Evolutionary conservation across 345 rosid genomes (phyloP), one percentile per base, ranked within the genome.

Genomic region (Aquilaria malaccensis): DNA sequence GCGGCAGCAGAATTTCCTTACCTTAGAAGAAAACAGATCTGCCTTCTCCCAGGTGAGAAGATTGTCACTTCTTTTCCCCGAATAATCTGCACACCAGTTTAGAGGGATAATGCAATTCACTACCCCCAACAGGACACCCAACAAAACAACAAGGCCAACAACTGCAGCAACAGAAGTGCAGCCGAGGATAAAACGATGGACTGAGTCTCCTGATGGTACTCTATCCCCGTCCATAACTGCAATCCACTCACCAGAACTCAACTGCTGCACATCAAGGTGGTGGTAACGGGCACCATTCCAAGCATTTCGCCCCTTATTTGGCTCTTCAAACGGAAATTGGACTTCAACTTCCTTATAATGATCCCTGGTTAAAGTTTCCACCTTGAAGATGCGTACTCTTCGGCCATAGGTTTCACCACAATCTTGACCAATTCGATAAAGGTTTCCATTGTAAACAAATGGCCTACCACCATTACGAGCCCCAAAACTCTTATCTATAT

Each of bases 391-490:
- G 1, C 83, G 91, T 52, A 86, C 64, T 30, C 78, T 74, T 46
- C 83, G 80, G 33, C 97, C 99, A 59, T 94, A 94, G 6, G 80
- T 86, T 65, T 85, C 89, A 51, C 95, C 95, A 48, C 88, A 90
- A 60, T 94, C 97, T 77, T 94, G 99, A 77, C 99, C 99, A 60
- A 82, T 63, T n/a, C 99, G 99, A 71, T 88, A 88, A 41, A 94
- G 85, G 55, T 74, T 74, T 12, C 96, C 97, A 47, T 82, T 57
- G 12, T 84, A 77, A 31, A 69, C 30, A 74, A 94, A 88, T 9
- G 91, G 86, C 61, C 97, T 80, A 69, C 99, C 99, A 33, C 93
- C 99, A 63, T 94, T 94, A 59, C 99, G 85, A 10, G 99, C 96
- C 37, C 97, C 99, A 51, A 70, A 52, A 45, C 79, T 80, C 59